These are phyloP conservation scores for Neurospora sp. DNA, from an alignment of 495 filamentous ascomycete genomes.

Conservation along the genomic window DNA sequence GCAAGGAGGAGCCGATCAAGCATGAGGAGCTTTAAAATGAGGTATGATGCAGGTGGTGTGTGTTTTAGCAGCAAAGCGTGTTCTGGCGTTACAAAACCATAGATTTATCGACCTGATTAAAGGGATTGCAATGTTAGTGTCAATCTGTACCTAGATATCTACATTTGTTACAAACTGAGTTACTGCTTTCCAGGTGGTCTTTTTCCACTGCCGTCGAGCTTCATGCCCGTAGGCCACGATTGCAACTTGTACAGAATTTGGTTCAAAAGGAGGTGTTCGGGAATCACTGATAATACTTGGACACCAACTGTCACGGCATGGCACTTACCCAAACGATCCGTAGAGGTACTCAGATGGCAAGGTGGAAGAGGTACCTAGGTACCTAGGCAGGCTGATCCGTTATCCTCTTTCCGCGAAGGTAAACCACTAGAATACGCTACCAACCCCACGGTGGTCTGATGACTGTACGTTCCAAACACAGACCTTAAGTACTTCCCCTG, in stretches of 20 bases:
- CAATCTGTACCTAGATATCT: not conserved
- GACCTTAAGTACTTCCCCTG: not conserved
- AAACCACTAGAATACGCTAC: not conserved
- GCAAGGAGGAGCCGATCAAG: slow-evolving; percentile 17
- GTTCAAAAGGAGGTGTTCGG: not conserved
- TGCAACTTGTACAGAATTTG: not conserved
- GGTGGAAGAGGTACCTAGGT: too few relatives aligned
- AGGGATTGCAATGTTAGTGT: not conserved
- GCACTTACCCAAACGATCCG: too few relatives aligned
- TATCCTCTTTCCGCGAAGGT: too few relatives aligned
- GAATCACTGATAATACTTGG: not conserved
- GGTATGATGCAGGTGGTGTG: not conserved
- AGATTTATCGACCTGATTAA: not conserved
- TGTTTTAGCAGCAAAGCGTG: not conserved
- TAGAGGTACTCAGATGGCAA: too few relatives aligned
- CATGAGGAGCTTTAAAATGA: slow-evolving; percentile 42
- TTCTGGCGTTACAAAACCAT: not conserved
- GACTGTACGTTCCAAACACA: not conserved
- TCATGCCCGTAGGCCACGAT: not conserved
- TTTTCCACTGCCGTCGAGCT: not conserved
- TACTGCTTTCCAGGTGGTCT: not conserved
- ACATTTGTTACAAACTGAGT: not conserved
- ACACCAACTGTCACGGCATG: too few relatives aligned
- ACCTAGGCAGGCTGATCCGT: too few relatives aligned
- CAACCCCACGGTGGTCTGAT: not conserved